Conservation (phyloP, 1,284 basidiomycete species). For the Cryptococcus hybrid region DNA sequence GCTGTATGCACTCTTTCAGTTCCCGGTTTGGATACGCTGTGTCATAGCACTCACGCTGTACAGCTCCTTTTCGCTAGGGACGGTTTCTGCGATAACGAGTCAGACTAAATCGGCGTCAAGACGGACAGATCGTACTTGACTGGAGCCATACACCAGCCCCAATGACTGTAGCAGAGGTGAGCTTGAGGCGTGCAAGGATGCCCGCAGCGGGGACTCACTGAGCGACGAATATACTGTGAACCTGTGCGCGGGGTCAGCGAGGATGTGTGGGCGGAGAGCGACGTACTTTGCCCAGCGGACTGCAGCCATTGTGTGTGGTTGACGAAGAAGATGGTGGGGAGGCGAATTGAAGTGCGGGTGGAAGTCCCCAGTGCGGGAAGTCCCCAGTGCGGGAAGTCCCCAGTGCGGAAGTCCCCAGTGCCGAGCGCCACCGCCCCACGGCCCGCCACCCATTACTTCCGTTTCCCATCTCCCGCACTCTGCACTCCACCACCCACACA, state of each 20-base stretch:
- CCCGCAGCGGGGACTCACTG: no score
- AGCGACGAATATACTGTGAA: not conserved
- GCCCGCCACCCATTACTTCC: no score
- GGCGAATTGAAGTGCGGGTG: no score
- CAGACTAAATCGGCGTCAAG: not conserved
- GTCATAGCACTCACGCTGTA: slow-evolving; percentile 33
- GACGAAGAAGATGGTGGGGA: no score
- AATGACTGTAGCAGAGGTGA: slow-evolving; percentile 21
- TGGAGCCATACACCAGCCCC: slow-evolving; percentile 18
- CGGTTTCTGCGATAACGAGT: slow-evolving; percentile 13
- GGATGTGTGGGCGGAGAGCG: not conserved
- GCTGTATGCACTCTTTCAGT: slow-evolving; percentile 11
- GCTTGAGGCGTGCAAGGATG: not conserved
- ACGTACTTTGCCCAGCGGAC: slow-evolving; percentile 4
- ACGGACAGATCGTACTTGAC: not conserved
- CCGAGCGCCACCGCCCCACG: no score
- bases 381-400: no score
- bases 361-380: no score
- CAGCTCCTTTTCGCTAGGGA: slow-evolving; percentile 44
- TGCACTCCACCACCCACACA: not conserved
- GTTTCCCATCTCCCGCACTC: no score
- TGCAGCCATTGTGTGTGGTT: not conserved
- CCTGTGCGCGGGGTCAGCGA: not conserved
- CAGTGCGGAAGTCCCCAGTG: no score
- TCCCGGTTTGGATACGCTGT: not conserved